Conservation (phyloP, 768 basidiomycete genomes). For the Suillus placidus region DNA sequence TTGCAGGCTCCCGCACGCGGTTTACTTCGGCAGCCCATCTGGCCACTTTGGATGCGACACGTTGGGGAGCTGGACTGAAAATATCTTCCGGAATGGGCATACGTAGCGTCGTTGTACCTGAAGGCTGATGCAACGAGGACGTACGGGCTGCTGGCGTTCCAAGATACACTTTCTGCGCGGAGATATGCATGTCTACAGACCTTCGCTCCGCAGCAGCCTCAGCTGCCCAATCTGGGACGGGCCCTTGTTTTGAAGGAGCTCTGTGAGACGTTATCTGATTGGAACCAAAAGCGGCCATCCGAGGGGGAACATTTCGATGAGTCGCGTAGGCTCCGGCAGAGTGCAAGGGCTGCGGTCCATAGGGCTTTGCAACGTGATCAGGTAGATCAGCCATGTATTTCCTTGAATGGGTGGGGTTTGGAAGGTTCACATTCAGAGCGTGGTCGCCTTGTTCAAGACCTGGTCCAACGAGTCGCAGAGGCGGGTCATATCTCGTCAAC, state of each 20-base stretch:
- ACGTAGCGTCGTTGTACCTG: neutral
- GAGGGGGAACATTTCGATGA: neutral
- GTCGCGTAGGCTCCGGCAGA: neutral
- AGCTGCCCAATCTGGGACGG: constrained; percentile 1
- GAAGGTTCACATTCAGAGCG: neutral
- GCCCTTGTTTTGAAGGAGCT: neutral
- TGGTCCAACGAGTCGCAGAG: constrained; percentile 4
- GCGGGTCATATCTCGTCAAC: neutral
- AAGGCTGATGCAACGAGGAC: neutral
- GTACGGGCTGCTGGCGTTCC: neutral
- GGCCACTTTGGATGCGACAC: neutral
- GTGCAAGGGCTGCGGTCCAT: neutral
- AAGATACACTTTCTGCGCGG: neutral
- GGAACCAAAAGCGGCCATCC: neutral
- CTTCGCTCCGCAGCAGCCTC: constrained; percentile 1
- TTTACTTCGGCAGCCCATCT: constrained; percentile 3
- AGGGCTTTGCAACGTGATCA: neutral
- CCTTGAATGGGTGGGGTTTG: neutral
- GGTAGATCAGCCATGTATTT: neutral
- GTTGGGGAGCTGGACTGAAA: neutral
- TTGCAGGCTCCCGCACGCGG: constrained; percentile 2
- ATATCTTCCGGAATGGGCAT: neutral
- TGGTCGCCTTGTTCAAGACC: neutral
- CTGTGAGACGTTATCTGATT: neutral
- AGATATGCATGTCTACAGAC: neutral